A percentile compares a stretch with the other conserved stretches of the same genome.
phyloP scores from a whole-genome alignment of 176 grass and related monocot species.

The Carex cristatella region DNA sequence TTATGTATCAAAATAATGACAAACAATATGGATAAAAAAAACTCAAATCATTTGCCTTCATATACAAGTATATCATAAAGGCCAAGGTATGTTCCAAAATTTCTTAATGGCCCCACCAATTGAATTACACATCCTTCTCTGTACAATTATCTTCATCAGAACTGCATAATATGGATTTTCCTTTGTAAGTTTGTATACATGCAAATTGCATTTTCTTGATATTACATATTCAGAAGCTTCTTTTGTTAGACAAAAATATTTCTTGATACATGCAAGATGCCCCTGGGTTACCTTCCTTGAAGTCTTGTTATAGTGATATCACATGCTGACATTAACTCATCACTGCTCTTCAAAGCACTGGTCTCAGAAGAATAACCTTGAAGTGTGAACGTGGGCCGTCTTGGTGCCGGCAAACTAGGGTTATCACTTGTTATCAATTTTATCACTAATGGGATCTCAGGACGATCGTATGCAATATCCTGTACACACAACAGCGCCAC shows the following conservation, averaged over 20 bases:
- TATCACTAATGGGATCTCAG: slow-evolving; percentile 44
- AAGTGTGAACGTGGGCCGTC: slow-evolving; percentile 12
- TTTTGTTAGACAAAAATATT: neutral
- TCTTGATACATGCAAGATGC: neutral
- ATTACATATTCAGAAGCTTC: neutral
- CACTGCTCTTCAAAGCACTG: slow-evolving; percentile 13
- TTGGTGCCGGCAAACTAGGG: slow-evolving; percentile 28
- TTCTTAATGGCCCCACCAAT: neutral
- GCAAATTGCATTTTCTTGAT: neutral
- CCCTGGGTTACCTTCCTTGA: slow-evolving; percentile 22
- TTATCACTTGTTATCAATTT: slow-evolving; percentile 43
- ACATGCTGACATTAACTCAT: slow-evolving; percentile 14
- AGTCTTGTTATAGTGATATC: slow-evolving; percentile 27
- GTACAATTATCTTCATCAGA: slow-evolving; percentile 11
- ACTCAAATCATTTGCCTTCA: neutral
- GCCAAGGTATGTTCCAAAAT: neutral
- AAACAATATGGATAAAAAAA: neutral
- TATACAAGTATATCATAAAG: neutral
- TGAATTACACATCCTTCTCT: slow-evolving; percentile 12
- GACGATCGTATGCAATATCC: slow-evolving; percentile 39
- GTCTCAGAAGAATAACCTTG: slow-evolving; percentile 14
- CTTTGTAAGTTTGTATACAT: neutral
- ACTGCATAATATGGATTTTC: slow-evolving; percentile 16
- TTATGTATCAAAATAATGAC: neutral
- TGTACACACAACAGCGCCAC: slow-evolving; percentile 57